phyloP scores from a whole-genome alignment of 805 yeast species.

The Teunomyces pallodes region DNA sequence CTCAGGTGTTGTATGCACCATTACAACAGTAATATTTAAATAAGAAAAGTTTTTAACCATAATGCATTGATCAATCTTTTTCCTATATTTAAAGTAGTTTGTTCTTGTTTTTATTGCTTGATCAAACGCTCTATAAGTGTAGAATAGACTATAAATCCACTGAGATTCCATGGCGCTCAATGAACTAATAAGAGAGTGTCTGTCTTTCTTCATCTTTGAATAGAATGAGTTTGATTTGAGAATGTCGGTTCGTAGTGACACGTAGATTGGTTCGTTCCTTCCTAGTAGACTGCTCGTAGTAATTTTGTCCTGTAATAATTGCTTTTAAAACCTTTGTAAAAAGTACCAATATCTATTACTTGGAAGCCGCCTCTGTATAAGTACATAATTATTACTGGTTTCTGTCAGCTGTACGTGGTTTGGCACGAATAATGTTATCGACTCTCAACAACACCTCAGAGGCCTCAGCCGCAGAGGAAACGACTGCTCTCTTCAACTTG shows the following conservation, averaged over 20 bases:
- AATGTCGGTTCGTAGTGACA: too few species aligned
- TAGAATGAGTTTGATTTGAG: too few species aligned
- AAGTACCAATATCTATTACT: neutral
- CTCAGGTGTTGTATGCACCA: conserved; percentile 91
- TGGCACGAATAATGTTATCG: conserved; percentile 94
- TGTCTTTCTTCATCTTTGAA: too few species aligned
- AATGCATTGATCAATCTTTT: neutral
- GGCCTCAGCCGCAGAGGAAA: conserved; percentile 95
- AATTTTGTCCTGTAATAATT: neutral
- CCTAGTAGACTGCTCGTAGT: too few species aligned
- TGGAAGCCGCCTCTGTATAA: neutral
- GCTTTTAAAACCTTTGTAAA: too few species aligned
- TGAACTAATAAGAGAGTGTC: too few species aligned
- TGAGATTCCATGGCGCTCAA: too few species aligned
- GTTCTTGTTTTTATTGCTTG: neutral
- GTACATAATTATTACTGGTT: conserved; percentile 27
- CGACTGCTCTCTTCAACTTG: conserved; percentile 91
- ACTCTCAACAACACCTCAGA: conserved; percentile 94
- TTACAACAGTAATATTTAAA: conserved; percentile 41
- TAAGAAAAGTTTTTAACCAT: neutral
- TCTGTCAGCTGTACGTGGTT: conserved; percentile 95
- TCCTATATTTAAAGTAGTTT: neutral
- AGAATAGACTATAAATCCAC: too few species aligned
- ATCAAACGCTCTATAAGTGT: too few species aligned
- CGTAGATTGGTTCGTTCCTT: too few species aligned